Conservation (phyloP, 805 yeast species). For the Pichia nanzhaoensis region DNA sequence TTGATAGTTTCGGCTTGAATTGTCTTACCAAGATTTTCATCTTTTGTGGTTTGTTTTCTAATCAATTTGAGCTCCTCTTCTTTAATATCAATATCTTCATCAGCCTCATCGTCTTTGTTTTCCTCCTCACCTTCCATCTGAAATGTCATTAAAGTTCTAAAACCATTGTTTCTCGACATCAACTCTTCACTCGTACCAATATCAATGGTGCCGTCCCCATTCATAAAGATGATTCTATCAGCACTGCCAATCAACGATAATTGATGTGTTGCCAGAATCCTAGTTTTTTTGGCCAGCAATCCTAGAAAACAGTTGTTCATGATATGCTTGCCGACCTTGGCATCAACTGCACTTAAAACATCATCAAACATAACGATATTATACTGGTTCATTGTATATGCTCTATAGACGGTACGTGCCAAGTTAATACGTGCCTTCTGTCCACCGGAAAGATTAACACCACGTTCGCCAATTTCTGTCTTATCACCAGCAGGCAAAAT, state of each 20-base stretch:
- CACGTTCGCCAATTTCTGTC: slow-evolving; percentile 82
- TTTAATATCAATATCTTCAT: slow-evolving; percentile 7
- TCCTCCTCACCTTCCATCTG: too few relatives aligned
- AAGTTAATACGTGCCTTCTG: slow-evolving; percentile 77
- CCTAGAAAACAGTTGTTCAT: slow-evolving; percentile 63
- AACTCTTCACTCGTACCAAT: slow-evolving; percentile 58
- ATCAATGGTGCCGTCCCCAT: slow-evolving; percentile 53
- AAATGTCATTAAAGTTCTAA: slow-evolving; percentile 28
- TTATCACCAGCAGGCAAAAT: slow-evolving; percentile 67
- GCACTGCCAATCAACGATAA: slow-evolving; percentile 61
- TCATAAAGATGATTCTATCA: slow-evolving; percentile 58
- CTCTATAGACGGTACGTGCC: slow-evolving; percentile 77
- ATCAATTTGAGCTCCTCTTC: slow-evolving; percentile 13
- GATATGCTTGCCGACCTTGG: slow-evolving; percentile 77
- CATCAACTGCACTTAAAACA: slow-evolving; percentile 80
- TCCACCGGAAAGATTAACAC: slow-evolving; percentile 80
- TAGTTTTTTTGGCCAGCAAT: slow-evolving; percentile 47
- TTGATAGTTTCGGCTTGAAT: slow-evolving; percentile 50
- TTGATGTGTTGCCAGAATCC: slow-evolving; percentile 80
- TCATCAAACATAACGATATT: slow-evolving; percentile 72
- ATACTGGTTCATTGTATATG: too few relatives aligned
- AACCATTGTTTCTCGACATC: slow-evolving; percentile 29
- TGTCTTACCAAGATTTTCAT: slow-evolving; percentile 25
- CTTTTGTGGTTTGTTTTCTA: slow-evolving; percentile 8
- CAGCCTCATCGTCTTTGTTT: slow-evolving; percentile 17